Conservation (phyloP, 768 basidiomycete genomes). For the Termitomyces bulborhizus region DNA sequence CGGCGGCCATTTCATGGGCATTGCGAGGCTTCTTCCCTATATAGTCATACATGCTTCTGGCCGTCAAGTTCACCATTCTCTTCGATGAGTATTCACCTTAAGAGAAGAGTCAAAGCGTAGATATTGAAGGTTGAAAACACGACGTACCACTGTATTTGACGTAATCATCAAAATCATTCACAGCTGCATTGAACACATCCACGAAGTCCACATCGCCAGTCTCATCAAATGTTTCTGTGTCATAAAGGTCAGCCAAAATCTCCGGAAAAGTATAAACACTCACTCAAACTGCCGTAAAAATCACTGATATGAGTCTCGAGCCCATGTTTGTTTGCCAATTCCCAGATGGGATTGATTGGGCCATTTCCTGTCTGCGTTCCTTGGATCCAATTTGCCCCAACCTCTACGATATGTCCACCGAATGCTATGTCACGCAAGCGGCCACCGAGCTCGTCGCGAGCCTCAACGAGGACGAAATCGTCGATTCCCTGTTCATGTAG, state of each 20-base stretch:
- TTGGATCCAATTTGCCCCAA: not conserved
- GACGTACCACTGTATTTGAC: not conserved
- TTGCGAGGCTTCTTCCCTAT: not conserved
- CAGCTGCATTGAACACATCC: not conserved
- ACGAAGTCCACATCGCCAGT: not conserved
- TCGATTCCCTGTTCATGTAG: not conserved
- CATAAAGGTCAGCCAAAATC: not conserved
- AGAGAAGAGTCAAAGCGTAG: not conserved
- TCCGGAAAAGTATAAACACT: not conserved
- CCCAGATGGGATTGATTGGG: not conserved
- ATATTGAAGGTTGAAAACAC: not conserved
- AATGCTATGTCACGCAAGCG: not conserved
- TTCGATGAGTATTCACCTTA: not conserved
- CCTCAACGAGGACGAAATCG: not conserved
- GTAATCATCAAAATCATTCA: not conserved
- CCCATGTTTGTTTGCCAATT: not conserved
- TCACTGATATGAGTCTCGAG: not conserved
- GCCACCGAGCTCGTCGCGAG: not conserved
- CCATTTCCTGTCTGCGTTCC: not conserved
- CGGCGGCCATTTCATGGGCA: not conserved
- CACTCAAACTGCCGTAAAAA: not conserved
- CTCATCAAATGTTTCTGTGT: not conserved
- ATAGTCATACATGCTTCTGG: not conserved
- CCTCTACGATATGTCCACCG: not conserved
- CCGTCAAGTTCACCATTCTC: not conserved